These are phyloP conservation scores for Kodamaea plutei DNA, from an alignment of 1,139 yeast species.

Conservation along the genomic window DNA sequence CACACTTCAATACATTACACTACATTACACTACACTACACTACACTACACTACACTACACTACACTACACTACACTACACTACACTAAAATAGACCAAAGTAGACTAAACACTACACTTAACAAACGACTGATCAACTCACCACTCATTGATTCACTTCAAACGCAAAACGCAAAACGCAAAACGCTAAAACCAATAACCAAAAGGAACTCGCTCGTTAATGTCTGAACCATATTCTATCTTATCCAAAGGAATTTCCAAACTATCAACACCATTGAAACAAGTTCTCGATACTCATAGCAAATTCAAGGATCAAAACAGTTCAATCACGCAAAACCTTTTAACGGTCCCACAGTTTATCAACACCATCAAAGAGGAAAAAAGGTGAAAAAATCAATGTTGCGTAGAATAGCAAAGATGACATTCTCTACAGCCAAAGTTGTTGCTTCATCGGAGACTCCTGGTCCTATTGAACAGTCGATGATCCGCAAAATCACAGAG, in stretches of 20 bases:
- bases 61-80: too few relatives aligned
- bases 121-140: too few relatives aligned
- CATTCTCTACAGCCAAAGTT: constrained; percentile 7
- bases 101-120: too few relatives aligned
- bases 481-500: constrained; percentile 41
- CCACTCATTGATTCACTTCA: too few relatives aligned
- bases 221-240: constrained; percentile 3
- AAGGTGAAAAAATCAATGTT: constrained; percentile 3
- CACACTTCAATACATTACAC: too few relatives aligned
- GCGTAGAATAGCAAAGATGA: constrained; percentile 7
- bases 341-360: constrained; percentile 13
- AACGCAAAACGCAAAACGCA: too few relatives aligned
- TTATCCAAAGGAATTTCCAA: constrained; percentile 4
- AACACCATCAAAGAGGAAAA: constrained; percentile 4
- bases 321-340: constrained; percentile 21
- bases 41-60: too few relatives aligned
- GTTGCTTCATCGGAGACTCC: constrained; percentile 16
- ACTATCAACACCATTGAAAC: constrained; percentile 22
- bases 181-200: too few relatives aligned
- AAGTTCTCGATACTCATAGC: constrained; percentile 25
- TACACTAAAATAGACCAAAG: too few relatives aligned
- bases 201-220: too few relatives aligned
- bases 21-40: too few relatives aligned
- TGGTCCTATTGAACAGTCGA: constrained; percentile 53
- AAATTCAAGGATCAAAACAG: constrained; percentile 26